Percentiles rank a stretch among this genome's conserved stretches.
Evolutionary conservation across 164 flowering plant genomes (phyloP).

Genomic region (Houttuynia cordata): DNA sequence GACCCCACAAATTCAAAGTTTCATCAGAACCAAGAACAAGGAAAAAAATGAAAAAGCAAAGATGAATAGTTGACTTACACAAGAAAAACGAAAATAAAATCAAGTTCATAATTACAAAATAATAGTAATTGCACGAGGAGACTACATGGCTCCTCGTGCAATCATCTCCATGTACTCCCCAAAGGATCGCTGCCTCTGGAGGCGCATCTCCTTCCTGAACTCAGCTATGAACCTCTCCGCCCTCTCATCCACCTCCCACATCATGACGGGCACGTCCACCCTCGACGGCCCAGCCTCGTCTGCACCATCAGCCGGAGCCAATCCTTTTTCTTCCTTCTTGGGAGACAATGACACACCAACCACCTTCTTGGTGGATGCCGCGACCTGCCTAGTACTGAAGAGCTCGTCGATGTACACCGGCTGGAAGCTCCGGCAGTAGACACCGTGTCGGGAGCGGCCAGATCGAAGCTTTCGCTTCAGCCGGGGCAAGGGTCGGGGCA

Average conservation of each 20-base stretch:
- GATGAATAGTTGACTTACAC: too few relatives aligned
- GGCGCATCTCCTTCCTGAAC: constrained; percentile 49
- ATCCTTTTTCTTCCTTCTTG: constrained; percentile 18
- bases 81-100: too few relatives aligned
- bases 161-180: constrained; percentile 24
- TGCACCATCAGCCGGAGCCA: constrained; percentile 6
- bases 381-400: constrained; percentile 11
- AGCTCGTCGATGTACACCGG: constrained; percentile 43
- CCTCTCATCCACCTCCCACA: constrained; percentile 47
- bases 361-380: background rate
- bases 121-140: background rate
- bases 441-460: background rate
- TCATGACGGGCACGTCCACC: background rate
- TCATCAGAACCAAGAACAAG: too few relatives aligned
- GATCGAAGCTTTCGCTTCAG: background rate
- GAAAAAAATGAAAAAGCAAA: too few relatives aligned
- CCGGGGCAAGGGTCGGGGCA: background rate
- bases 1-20: too few relatives aligned
- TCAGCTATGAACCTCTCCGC: constrained; percentile 60
- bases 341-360: background rate
- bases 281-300: background rate
- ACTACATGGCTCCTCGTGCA: constrained; percentile 9
- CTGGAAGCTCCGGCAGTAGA: constrained; percentile 5
- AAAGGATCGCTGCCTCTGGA: constrained; percentile 19
- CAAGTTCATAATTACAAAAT: too few relatives aligned